A percentile compares a stretch with the other conserved stretches of the same genome.
These are phyloP conservation scores for Dendrocalamus latiflorus DNA, from an alignment of 202 grass and related monocot genomes.

Conservation along the genomic window DNA sequence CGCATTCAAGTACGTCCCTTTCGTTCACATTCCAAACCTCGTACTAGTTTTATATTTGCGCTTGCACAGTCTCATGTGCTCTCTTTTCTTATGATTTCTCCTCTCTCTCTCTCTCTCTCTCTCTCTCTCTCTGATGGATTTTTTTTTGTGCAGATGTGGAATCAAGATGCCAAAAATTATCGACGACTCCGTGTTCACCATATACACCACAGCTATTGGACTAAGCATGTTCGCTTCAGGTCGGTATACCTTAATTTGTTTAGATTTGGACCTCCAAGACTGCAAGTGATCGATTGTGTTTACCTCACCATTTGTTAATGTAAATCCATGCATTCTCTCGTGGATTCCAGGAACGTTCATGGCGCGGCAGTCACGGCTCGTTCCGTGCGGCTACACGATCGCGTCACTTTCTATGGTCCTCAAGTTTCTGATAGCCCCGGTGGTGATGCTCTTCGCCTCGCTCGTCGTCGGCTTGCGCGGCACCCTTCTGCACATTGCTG, in stretches of 20 bases:
- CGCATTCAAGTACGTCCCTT: constrained; percentile 61
- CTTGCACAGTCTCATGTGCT: neutral
- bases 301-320: neutral
- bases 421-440: constrained; percentile 63
- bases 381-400: constrained; percentile 65
- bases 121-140: neutral
- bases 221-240: constrained; percentile 87
- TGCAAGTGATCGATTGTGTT: neutral
- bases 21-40: neutral
- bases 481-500: constrained; percentile 53
- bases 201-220: constrained; percentile 60
- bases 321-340: neutral
- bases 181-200: constrained; percentile 44
- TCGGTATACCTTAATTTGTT: neutral
- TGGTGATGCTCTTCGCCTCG: constrained; percentile 59
- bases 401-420: constrained; percentile 54
- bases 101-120: too few species aligned
- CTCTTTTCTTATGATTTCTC: too few species aligned
- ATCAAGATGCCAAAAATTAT: constrained; percentile 72
- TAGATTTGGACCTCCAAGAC: neutral
- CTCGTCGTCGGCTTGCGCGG: constrained; percentile 59
- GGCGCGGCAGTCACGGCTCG: constrained; percentile 50
- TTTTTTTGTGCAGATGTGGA: constrained; percentile 32
- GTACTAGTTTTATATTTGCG: neutral
- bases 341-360: constrained; percentile 66